Percentiles rank a stretch among this genome's conserved stretches.
phyloP scores from a whole-genome alignment of 768 basidiomycete genomes.

The Xerocomus brunneocitrinus region DNA sequence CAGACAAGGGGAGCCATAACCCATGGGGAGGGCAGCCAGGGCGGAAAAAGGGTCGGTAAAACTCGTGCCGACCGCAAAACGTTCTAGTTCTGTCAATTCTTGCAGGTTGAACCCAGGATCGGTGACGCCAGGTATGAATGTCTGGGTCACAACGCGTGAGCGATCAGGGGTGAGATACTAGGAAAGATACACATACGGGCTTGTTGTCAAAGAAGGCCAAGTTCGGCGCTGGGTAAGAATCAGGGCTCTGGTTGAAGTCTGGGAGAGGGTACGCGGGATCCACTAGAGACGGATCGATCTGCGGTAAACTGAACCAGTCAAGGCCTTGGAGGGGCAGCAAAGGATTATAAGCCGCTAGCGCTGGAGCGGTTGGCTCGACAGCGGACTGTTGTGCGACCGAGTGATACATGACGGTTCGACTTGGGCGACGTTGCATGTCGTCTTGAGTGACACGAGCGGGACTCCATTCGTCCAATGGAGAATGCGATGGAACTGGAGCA shows the following conservation, averaged over 20 bases:
- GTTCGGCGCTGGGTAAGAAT: background rate
- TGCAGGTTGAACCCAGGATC: constrained; percentile 4
- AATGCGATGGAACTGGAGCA: constrained; percentile 21
- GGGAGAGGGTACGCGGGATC: constrained; percentile 1
- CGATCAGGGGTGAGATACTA: background rate
- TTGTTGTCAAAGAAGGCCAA: constrained; percentile 8
- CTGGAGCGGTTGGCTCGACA: constrained; percentile 5
- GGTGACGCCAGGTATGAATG: background rate
- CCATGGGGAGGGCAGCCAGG: background rate
- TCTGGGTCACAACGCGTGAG: constrained; percentile 4
- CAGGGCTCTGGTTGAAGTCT: constrained; percentile 1
- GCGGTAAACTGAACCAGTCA: constrained; percentile 15
- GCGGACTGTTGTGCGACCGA: constrained; percentile 16
- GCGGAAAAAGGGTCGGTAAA: constrained; percentile 26
- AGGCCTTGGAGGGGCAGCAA: background rate
- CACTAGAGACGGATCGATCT: background rate
- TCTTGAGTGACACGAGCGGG: constrained; percentile 26
- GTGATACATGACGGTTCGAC: constrained; percentile 33
- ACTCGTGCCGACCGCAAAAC: constrained; percentile 11
- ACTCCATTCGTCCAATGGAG: constrained; percentile 14
- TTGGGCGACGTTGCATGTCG: constrained; percentile 34
- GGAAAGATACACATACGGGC: constrained; percentile 11
- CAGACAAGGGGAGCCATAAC: background rate
- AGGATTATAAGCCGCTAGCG: background rate
- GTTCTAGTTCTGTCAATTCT: constrained; percentile 17